Evolutionary conservation across 345 rosid species (phyloP).

Genomic region (Draba incana): DNA sequence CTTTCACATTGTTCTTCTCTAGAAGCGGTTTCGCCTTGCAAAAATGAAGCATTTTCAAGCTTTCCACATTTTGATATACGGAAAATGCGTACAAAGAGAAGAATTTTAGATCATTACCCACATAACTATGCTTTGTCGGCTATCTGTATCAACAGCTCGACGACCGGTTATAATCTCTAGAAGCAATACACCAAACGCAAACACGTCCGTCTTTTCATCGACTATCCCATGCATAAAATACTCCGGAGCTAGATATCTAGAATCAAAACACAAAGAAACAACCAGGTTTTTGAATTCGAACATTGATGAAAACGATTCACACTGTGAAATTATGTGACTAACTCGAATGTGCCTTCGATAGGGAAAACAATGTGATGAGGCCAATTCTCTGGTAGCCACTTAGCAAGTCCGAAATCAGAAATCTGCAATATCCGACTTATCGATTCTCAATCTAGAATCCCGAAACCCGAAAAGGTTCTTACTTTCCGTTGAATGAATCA

Average conservation of each 20-base stretch:
- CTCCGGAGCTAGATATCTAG: conserved; percentile 92
- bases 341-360: conserved; percentile 98
- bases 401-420: conserved; percentile 87
- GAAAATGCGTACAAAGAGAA: background rate
- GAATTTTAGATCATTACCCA: conserved; percentile 62
- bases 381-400: conserved; percentile 98
- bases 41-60: background rate
- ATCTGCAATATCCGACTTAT: conserved; percentile 40
- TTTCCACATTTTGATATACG: background rate
- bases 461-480: too few relatives aligned
- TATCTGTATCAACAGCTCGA: conserved; percentile 72
- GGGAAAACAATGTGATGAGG: conserved; percentile 82
- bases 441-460: background rate
- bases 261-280: conserved; percentile 6
- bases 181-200: conserved; percentile 82
- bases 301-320: background rate
- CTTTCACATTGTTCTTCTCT: conserved; percentile 50
- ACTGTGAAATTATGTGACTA: conserved; percentile 29
- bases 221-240: conserved; percentile 95
- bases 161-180: conserved; percentile 93
- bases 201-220: conserved; percentile 90
- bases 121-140: conserved; percentile 79
- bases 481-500: background rate
- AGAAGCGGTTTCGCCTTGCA: conserved; percentile 79
- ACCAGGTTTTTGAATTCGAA: background rate